Base-by-base conservation (phyloP, 2,329 filamentous ascomycete species). In the Beauveria caledonica region DNA sequence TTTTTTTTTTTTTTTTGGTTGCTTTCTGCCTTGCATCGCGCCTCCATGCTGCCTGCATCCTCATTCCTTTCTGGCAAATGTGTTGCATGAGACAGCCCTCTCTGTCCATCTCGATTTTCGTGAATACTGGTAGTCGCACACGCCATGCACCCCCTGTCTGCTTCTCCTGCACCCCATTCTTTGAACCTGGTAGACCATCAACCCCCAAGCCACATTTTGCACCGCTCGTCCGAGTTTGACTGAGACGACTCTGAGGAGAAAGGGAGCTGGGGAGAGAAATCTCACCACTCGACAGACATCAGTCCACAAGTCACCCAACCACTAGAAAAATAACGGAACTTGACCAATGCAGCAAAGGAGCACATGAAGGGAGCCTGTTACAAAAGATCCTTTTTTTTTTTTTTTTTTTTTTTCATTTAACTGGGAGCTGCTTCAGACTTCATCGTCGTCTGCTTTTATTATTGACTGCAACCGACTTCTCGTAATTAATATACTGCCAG, bases 301-400 rank as follows among this genome's bases (percentile, higher is more conserved):
- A 60, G 57, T 60, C 57, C 57, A 60, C 57, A 46, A 60, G 57
- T 58, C 33, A 58, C 55, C 55, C 55, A 58, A 58, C 53, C 29
- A 15, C 42, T 21, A 60, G 40, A 40, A 39, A 53, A 60, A 39
- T 15, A n/a, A 33, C 57, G 57, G 48, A 53, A 48, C 25, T 17
- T 11, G 11, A 23, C 29, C 33, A 27, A 49, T 21, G 25, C 19
- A 45, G 48, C 23, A 51, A 21, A 42, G 17, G 10, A 21, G 23
- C 23, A 9, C 29, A 19, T 46, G 10, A 21, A 19, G 19, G 33
- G 33, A 49, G 21, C 19, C 6, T 5, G n/a, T 39, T 39, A 3
- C 8, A 19, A 23, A 56, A 19, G 27, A 9, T 27, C 25, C 9
- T 48, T 10, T 13, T n/a, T 48, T 11, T 9, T 17, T 48, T 10